These are phyloP conservation scores for Glebionis coronaria DNA, from an alignment of 129 eudicot genomes.

Conservation along the genomic window DNA sequence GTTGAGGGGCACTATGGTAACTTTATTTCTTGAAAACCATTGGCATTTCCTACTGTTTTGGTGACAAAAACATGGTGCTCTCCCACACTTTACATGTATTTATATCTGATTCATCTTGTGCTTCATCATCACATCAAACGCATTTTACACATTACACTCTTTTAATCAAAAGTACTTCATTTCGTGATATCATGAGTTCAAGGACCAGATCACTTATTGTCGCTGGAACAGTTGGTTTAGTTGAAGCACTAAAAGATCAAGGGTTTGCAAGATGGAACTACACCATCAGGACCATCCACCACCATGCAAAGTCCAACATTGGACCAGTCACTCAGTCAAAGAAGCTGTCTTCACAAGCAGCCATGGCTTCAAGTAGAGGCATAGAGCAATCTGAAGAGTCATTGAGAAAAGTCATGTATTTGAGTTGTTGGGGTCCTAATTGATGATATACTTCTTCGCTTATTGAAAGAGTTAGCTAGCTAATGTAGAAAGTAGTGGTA, in stretches of 20 bases:
- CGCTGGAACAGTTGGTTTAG: slow-evolving; percentile 47
- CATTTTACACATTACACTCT: not conserved
- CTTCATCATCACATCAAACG: not conserved
- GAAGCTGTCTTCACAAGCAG: slow-evolving; percentile 22
- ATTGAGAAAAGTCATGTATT: slow-evolving; percentile 35
- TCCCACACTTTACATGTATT: not conserved
- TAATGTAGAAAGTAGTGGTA: not conserved
- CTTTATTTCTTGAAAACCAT: not conserved
- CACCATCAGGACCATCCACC: slow-evolving; percentile 42
- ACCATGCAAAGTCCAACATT: slow-evolving; percentile 41
- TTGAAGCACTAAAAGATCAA: slow-evolving; percentile 57
- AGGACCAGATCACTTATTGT: slow-evolving; percentile 41
- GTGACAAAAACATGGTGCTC: not conserved
- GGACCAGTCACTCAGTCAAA: slow-evolving; percentile 34
- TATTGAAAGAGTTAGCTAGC: not conserved
- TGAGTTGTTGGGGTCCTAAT: slow-evolving; percentile 33
- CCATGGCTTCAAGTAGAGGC: slow-evolving; percentile 17
- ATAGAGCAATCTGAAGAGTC: slow-evolving; percentile 30
- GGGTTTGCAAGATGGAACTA: slow-evolving; percentile 63
- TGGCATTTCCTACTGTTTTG: not conserved
- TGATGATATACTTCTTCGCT: not conserved
- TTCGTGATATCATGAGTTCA: slow-evolving; percentile 18
- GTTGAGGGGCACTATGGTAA: not conserved
- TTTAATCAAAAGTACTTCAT: not conserved
- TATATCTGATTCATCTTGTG: not conserved